Evolutionary conservation across 495 filamentous ascomycete genomes (phyloP), one percentile per base, ranked within the genome.

Genomic region (Trypethelium eluteriae): DNA sequence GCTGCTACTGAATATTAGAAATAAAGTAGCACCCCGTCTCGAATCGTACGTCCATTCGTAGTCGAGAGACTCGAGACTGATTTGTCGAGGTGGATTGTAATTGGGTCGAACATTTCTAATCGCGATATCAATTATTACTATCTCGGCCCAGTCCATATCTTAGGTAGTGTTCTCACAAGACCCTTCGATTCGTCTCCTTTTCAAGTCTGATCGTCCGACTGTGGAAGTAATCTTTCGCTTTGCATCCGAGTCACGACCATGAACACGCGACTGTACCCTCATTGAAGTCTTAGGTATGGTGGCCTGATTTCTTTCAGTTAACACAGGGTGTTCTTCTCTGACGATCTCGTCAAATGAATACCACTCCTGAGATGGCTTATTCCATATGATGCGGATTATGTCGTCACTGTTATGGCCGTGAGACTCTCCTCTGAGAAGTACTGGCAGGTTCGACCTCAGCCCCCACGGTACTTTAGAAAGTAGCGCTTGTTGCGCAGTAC

Each of bases 181-280:
- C 7, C 47, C 47, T 53, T 53, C 47, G 47, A 53, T 53, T 53
- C 47, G 47, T 53, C n/a, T 53, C 47, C 16, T 53, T 53, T 53
- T 53, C 47, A 53, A 53, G 47, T 53, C 47, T 25, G 47, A 53
- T 53, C 47, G 47, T 53, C 18, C 47, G 16, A 53, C 47, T 53
- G 16, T n/a, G 47, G 47, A 53, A n/a, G 47, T 53, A 53, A 53
- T 53, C 47, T 53, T 53, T 53, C 47, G 47, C 47, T 53, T 53
- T 53, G 47, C 18, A 53, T 53, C 47, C 9, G 47, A 53, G 18
- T 53, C 47, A 53, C 47, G 47, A 53, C 47, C 47, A 53, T 53
- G 47, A 53, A 53, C 47, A 18, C 47, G 47, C n/a, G 16, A 18
- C 47, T 53, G 47, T 53, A 53, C 18, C 16, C 16, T 53, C 47